Conservation (phyloP, 2,329 filamentous ascomycete genomes). For the Paracamarosporium sp. region DNA sequence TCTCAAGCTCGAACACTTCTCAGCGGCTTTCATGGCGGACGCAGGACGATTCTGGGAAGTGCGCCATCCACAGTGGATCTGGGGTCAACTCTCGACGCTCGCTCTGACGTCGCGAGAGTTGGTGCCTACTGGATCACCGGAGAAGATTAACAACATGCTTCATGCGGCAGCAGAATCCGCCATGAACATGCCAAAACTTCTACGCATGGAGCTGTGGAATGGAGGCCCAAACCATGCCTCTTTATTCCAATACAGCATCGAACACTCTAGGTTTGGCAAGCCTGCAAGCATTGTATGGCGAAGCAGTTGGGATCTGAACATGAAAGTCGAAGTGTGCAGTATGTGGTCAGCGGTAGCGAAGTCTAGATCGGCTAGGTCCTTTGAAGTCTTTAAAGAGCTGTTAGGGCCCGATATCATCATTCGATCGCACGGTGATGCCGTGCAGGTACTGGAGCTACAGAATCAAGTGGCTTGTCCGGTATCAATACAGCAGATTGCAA, state of each 20-base stretch:
- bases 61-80: constrained; percentile 7
- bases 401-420: not conserved
- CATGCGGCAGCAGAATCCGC: constrained; percentile 4
- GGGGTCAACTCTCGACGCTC: not conserved
- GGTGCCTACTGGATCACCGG: not conserved
- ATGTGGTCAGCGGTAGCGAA: not conserved
- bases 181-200: constrained; percentile 12
- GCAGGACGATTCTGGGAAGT: constrained; percentile 8
- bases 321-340: constrained; percentile 4
- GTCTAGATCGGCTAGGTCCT: not conserved
- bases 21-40: constrained; percentile 14
- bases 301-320: constrained; percentile 6
- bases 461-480: not conserved
- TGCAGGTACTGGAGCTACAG: not conserved
- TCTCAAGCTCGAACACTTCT: constrained; percentile 12
- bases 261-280: not conserved
- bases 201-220: constrained; percentile 14
- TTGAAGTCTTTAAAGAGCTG: not conserved
- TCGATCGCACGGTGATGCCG: not conserved
- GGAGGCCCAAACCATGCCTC: constrained; percentile 5
- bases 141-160: constrained; percentile 1
- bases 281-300: constrained; percentile 6
- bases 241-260: constrained; percentile 9
- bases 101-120: constrained; percentile 10
- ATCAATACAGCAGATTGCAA: not conserved